Evolutionary conservation across 2,329 filamentous ascomycete genomes (phyloP).

Genomic region (Akanthomyces lecanii): DNA sequence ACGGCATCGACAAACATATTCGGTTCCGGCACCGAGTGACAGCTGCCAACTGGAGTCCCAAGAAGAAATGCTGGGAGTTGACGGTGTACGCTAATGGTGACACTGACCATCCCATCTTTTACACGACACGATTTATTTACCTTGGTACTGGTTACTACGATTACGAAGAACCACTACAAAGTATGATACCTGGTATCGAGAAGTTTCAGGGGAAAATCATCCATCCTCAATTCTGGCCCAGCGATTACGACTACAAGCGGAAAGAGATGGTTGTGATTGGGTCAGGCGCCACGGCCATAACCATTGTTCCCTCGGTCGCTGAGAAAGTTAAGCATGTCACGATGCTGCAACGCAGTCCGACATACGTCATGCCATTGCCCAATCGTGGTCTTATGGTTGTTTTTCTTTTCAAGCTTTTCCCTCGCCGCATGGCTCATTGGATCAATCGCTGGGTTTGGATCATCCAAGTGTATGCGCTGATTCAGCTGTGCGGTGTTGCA

Average conservation of each 20-base stretch:
- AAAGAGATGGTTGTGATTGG: constrained; percentile 72
- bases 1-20: constrained; percentile 53
- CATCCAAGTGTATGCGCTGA: too few species aligned
- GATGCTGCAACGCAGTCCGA: constrained; percentile 63
- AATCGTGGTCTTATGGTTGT: too few species aligned
- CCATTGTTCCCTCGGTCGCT: constrained; percentile 66
- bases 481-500: too few species aligned
- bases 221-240: constrained; percentile 75
- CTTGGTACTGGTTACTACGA: constrained; percentile 66
- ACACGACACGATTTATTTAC: constrained; percentile 51
- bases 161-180: constrained; percentile 58
- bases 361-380: too few species aligned
- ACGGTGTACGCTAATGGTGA: constrained; percentile 18
- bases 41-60: constrained; percentile 49
- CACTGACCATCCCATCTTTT: constrained; percentile 29
- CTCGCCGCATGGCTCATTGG: too few species aligned
- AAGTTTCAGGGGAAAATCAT: constrained; percentile 62
- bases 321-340: constrained; percentile 63
- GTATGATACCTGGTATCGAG: constrained; percentile 62
- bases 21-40: constrained; percentile 46
- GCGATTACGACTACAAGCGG: constrained; percentile 58
- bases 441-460: too few species aligned
- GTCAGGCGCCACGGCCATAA: constrained; percentile 74
- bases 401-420: too few species aligned
- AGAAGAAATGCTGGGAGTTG: constrained; percentile 53